Evolutionary conservation across 768 basidiomycete genomes (phyloP).

Genomic region (Russula sp.): DNA sequence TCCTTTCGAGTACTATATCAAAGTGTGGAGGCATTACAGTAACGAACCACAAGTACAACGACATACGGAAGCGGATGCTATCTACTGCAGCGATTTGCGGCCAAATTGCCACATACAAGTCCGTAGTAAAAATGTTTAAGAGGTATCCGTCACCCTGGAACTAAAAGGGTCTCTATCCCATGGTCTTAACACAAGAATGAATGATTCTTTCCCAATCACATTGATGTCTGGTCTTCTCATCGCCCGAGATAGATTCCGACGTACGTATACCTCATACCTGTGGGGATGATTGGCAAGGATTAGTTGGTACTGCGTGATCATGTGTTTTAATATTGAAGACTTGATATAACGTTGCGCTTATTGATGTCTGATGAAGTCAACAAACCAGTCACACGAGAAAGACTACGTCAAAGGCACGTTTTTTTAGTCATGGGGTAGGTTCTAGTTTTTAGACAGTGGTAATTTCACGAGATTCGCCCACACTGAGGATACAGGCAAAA

Average conservation of each 20-base stretch:
- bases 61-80: neutral
- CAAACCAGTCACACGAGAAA: neutral
- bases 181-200: neutral
- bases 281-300: neutral
- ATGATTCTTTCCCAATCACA: neutral
- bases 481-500: neutral
- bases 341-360: neutral
- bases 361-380: neutral
- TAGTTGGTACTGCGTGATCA: neutral
- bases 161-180: neutral
- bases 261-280: neutral
- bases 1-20: too few relatives aligned
- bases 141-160: neutral
- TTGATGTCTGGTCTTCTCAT: neutral
- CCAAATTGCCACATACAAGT: slow-evolving; percentile 8
- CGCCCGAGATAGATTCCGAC: neutral
- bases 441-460: neutral
- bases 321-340: neutral
- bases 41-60: too few relatives aligned
- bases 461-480: neutral
- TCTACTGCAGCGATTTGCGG: neutral
- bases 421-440: neutral
- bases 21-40: too few relatives aligned
- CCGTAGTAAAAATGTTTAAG: neutral
- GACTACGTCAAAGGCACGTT: neutral